These are phyloP conservation scores for Cutaneotrichosporon sp. DNA, from an alignment of 1,284 basidiomycete genomes.

Conservation along the genomic window DNA sequence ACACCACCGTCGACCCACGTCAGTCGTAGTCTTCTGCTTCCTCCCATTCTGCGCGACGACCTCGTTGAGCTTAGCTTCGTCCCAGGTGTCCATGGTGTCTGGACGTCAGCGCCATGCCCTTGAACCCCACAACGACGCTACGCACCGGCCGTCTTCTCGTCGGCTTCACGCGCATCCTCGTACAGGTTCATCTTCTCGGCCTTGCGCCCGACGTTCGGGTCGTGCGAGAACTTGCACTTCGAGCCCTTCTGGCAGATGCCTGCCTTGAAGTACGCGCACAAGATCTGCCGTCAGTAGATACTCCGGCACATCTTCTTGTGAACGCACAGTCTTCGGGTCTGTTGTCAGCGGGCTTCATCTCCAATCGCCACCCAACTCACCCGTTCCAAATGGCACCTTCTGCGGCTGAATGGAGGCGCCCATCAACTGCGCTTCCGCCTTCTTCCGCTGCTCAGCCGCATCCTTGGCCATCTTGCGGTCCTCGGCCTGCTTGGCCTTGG, in stretches of 20 bases:
- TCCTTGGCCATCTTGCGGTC: slow-evolving; percentile 71
- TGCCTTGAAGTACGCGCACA: slow-evolving; percentile 85
- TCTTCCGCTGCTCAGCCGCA: slow-evolving; percentile 76
- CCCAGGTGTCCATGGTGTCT: slow-evolving; percentile 99
- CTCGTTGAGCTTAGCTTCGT: slow-evolving; percentile 83
- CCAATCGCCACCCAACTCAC: slow-evolving; percentile 47
- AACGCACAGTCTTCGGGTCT: slow-evolving; percentile 74
- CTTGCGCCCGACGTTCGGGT: slow-evolving; percentile 82
- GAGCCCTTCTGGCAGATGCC: slow-evolving; percentile 82
- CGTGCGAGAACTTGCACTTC: slow-evolving; percentile 96
- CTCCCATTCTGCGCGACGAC: slow-evolving; percentile 87
- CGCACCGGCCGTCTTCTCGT: slow-evolving; percentile 66
- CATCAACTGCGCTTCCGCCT: slow-evolving; percentile 78
- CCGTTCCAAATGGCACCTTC: slow-evolving; percentile 90
- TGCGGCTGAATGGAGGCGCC: slow-evolving; percentile 62
- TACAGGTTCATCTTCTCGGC: slow-evolving; percentile 97
- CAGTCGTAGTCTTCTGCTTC: slow-evolving; percentile 88
- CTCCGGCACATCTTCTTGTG: background rate
- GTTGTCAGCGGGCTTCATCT: slow-evolving; percentile 16
- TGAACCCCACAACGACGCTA: slow-evolving; percentile 37
- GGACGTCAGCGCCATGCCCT: slow-evolving; percentile 11
- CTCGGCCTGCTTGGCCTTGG: slow-evolving; percentile 81
- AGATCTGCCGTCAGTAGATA: slow-evolving; percentile 50
- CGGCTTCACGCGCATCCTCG: slow-evolving; percentile 75
- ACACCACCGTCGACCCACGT: slow-evolving; percentile 59